These are phyloP conservation scores for Trichoderma citrinoviride DNA, from an alignment of 2,329 filamentous ascomycete genomes.

Conservation along the genomic window DNA sequence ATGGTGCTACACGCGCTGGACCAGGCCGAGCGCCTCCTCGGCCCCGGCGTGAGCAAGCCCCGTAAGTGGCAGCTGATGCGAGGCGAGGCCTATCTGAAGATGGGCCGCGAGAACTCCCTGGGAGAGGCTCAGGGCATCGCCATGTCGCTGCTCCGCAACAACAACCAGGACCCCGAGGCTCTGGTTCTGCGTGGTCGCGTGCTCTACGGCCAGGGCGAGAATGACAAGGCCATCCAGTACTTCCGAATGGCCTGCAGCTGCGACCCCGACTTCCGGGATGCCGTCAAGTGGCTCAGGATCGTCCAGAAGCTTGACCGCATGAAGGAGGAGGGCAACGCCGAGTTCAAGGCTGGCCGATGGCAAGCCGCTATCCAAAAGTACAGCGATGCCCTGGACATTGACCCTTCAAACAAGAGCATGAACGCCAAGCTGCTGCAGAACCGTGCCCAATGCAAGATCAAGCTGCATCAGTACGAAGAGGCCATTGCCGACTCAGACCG, in stretches of 20 bases:
- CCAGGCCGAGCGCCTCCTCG: slow-evolving; percentile 80
- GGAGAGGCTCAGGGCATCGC: slow-evolving; percentile 92
- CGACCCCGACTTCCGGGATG: slow-evolving; percentile 87
- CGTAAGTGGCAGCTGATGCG: slow-evolving; percentile 93
- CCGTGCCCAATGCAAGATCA: slow-evolving; percentile 78
- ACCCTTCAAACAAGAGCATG: slow-evolving; percentile 83
- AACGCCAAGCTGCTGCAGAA: slow-evolving; percentile 96
- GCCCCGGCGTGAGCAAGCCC: slow-evolving; percentile 71
- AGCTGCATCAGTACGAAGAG: slow-evolving; percentile 77
- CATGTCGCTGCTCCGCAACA: slow-evolving; percentile 79
- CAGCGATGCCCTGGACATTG: slow-evolving; percentile 75
- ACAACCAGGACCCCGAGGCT: slow-evolving; percentile 90
- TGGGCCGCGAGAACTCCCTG: slow-evolving; percentile 83
- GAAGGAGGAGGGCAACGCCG: slow-evolving; percentile 88
- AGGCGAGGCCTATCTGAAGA: slow-evolving; percentile 87
- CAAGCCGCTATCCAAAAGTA: slow-evolving; percentile 83
- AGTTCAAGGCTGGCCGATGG: slow-evolving; percentile 83
- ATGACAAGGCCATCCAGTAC: slow-evolving; percentile 89
- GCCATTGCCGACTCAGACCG: slow-evolving; percentile 84
- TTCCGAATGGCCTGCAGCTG: slow-evolving; percentile 86
- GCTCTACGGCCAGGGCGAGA: slow-evolving; percentile 88
- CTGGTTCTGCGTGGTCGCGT: slow-evolving; percentile 84
- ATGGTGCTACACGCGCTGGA: slow-evolving; percentile 92
- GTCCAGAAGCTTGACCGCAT: slow-evolving; percentile 90
- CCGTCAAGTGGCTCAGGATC: slow-evolving; percentile 82